These are phyloP conservation scores for Sambucus nigra DNA, from an alignment of 129 eudicot genomes.

Conservation along the genomic window DNA sequence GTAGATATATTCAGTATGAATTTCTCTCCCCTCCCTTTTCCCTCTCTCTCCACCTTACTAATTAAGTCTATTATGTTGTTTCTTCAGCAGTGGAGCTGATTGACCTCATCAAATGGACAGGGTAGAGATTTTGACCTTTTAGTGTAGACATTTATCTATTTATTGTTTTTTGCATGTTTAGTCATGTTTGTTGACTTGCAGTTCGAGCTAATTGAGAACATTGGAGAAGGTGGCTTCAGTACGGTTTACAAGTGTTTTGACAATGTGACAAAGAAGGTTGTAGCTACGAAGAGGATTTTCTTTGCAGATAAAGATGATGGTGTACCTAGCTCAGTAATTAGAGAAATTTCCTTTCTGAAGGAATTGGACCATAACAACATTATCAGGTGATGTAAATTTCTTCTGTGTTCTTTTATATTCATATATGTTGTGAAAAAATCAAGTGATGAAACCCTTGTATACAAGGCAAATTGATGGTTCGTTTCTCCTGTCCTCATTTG, in stretches of 20 bases:
- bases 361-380: slow-evolving; percentile 11
- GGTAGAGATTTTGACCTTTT: not conserved
- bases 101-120: not conserved
- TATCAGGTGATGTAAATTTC: slow-evolving; percentile 6
- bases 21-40: no score
- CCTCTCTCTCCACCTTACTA: no score
- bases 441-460: no score
- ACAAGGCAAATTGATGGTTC: no score
- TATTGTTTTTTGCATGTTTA: not conserved
- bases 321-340: slow-evolving; percentile 2
- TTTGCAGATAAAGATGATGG: not conserved
- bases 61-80: not conserved
- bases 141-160: not conserved
- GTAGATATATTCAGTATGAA: no score
- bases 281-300: slow-evolving; percentile 1
- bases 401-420: not conserved
- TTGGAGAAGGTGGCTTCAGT: slow-evolving; percentile 1
- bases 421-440: not conserved
- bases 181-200: not conserved
- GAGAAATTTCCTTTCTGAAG: slow-evolving; percentile 10
- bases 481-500: not conserved
- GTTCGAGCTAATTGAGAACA: not conserved
- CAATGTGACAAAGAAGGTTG: not conserved
- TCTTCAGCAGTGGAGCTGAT: not conserved
- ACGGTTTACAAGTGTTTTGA: not conserved